phyloP scores from a whole-genome alignment of 192 early-diverging fungal genomes.

The Coemansia aciculifera region DNA sequence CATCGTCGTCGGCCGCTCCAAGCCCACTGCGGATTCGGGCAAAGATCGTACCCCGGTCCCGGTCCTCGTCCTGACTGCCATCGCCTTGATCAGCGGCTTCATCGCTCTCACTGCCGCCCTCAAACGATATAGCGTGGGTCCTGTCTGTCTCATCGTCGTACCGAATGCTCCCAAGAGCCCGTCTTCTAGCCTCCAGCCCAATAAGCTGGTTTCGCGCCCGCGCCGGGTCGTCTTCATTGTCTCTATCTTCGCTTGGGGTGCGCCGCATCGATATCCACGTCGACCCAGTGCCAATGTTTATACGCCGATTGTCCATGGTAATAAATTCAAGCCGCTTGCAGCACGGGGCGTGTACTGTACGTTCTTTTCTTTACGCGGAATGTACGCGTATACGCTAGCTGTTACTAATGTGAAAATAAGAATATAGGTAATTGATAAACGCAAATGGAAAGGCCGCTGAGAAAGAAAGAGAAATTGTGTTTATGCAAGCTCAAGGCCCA shows the following conservation, averaged over 20 bases:
- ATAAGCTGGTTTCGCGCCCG: not conserved
- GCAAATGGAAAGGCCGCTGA: not conserved
- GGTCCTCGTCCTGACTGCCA: slow-evolving; percentile 5
- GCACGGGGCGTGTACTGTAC: not conserved
- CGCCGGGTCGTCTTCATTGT: not conserved
- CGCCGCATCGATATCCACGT: slow-evolving; percentile 42
- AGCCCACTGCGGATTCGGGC: not conserved
- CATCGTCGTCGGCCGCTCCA: slow-evolving; percentile 2
- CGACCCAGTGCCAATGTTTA: slow-evolving; percentile 29
- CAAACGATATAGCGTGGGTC: not conserved
- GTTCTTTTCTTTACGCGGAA: not conserved
- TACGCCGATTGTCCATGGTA: slow-evolving; percentile 28
- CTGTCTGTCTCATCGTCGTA: slow-evolving; percentile 10
- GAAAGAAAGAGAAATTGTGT: not conserved
- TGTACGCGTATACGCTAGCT: not conserved
- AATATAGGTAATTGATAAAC: not conserved
- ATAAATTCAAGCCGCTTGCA: not conserved
- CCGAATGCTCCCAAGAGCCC: not conserved
- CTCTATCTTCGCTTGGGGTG: not conserved
- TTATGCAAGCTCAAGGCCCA: not conserved
- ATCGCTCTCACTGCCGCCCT: not conserved
- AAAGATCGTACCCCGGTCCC: not conserved
- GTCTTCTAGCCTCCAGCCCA: not conserved
- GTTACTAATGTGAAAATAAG: not conserved
- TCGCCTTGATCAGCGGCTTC: not conserved